phyloP scores from a whole-genome alignment of 495 filamentous ascomycete genomes.

The Podospora australis region DNA sequence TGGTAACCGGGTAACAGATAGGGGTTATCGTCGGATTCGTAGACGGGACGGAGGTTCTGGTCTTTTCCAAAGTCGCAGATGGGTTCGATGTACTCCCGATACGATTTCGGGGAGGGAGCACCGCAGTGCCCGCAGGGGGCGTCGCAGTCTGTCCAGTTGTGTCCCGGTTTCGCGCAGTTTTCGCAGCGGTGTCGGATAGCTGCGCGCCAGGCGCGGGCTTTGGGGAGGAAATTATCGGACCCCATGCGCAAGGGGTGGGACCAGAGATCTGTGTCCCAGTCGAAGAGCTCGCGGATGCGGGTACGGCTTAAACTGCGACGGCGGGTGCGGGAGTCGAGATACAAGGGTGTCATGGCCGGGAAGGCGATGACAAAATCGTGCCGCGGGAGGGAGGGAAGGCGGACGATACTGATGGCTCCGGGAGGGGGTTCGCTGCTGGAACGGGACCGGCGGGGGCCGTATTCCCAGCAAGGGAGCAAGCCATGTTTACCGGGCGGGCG shows the following conservation, averaged over 20 bases:
- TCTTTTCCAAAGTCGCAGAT: not conserved
- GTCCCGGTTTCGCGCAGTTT: constrained; percentile 26
- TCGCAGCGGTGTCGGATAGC: constrained; percentile 15
- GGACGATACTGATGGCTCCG: not conserved
- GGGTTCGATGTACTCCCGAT: too few relatives aligned
- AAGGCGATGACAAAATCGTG: constrained; percentile 15
- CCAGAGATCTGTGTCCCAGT: constrained; percentile 5
- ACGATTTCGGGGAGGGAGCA: constrained; percentile 6
- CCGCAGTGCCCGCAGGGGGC: constrained; percentile 30
- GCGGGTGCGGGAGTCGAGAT: constrained; percentile 28
- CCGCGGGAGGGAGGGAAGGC: constrained; percentile 10
- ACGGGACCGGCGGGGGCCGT: constrained; percentile 8
- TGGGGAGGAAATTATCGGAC: not conserved
- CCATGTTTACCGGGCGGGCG: not conserved
- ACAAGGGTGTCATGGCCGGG: constrained; percentile 20
- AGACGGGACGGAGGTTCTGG: not conserved
- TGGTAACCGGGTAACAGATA: not conserved
- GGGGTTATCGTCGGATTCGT: not conserved
- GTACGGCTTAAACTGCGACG: constrained; percentile 35
- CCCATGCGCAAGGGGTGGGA: not conserved
- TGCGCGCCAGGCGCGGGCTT: constrained; percentile 13
- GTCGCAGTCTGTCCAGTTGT: constrained; percentile 17
- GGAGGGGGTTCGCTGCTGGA: constrained; percentile 21
- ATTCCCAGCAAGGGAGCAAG: too few relatives aligned
- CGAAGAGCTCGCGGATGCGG: constrained; percentile 32